These are phyloP conservation scores for Pythium rhizo-oryzae DNA, from an alignment of 352 stramenopile genomes.

Conservation along the genomic window DNA sequence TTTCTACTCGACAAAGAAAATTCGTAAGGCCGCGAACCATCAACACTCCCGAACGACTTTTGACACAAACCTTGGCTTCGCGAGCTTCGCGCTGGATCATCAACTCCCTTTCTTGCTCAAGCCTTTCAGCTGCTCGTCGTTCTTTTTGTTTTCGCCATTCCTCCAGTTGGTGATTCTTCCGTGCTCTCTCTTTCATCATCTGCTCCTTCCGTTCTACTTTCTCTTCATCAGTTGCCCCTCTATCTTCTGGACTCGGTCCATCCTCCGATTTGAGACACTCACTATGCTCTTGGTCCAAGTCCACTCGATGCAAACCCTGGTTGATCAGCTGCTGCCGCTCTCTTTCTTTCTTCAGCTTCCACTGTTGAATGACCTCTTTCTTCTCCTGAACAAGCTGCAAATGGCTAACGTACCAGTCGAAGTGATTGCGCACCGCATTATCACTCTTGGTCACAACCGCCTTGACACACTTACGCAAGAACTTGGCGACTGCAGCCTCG, in stretches of 20 bases:
- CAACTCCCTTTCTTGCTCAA: slow-evolving; percentile 34
- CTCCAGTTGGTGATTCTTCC: slow-evolving; percentile 34
- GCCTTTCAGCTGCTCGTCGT: slow-evolving; percentile 33
- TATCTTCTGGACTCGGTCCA: background rate
- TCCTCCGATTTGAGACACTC: background rate
- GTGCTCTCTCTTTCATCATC: slow-evolving; percentile 31
- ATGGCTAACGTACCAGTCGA: slow-evolving; percentile 69
- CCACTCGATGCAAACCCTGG: slow-evolving; percentile 38
- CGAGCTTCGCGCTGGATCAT: slow-evolving; percentile 39
- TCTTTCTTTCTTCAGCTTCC: slow-evolving; percentile 55
- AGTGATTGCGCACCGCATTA: slow-evolving; percentile 60
- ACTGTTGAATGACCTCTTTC: slow-evolving; percentile 55
- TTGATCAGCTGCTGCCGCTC: slow-evolving; percentile 46
- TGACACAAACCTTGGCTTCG: slow-evolving; percentile 48
- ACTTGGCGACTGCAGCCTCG: slow-evolving; percentile 47
- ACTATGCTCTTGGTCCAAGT: background rate
- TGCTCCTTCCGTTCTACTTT: slow-evolving; percentile 12
- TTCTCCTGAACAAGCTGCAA: slow-evolving; percentile 61
- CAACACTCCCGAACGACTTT: background rate
- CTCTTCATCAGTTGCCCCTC: background rate
- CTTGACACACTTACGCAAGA: slow-evolving; percentile 54
- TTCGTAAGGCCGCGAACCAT: background rate
- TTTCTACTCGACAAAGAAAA: slow-evolving; percentile 11
- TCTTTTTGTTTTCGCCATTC: slow-evolving; percentile 56
- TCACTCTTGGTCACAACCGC: slow-evolving; percentile 56